phyloP scores from a whole-genome alignment of 2,329 filamentous ascomycete genomes.

The Diaporthe humulicola region DNA sequence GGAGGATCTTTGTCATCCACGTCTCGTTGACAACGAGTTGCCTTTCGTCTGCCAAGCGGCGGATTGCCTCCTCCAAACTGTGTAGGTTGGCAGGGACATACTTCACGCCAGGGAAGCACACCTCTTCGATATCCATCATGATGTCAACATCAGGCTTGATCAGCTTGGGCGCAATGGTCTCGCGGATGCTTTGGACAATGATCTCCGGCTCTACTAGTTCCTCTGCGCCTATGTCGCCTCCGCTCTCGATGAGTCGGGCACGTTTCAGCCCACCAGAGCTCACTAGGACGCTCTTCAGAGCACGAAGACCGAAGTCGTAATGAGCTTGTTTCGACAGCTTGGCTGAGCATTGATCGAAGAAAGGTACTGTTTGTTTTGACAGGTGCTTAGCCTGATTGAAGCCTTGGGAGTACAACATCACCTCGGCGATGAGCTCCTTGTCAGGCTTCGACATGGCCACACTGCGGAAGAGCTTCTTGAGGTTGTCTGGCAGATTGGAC shows the following conservation, averaged over 20 bases:
- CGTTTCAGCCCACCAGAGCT: conserved; percentile 98
- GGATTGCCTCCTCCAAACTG: conserved; percentile 84
- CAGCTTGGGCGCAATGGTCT: conserved; percentile 97
- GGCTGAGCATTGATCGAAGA: conserved; percentile 91
- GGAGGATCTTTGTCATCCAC: conserved; percentile 98
- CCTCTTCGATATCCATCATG: conserved; percentile 85
- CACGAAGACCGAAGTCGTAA: conserved; percentile 98
- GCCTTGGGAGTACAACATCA: conserved; percentile 99
- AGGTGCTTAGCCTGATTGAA: conserved; percentile 96
- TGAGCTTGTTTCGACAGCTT: conserved; percentile 95
- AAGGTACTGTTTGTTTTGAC: conserved; percentile 95
- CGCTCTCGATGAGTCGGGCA: conserved; percentile 74
- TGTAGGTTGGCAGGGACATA: conserved; percentile 92
- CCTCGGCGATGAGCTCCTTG: conserved; percentile 99
- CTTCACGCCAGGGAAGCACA: conserved; percentile 91
- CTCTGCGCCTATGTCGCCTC: conserved; percentile 72
- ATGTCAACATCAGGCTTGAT: conserved; percentile 92
- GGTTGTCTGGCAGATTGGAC: conserved; percentile 97
- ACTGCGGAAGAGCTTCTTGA: conserved; percentile 99
- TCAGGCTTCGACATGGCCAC: conserved; percentile 99
- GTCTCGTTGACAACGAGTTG: conserved; percentile 91
- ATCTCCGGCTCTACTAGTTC: conserved; percentile 93
- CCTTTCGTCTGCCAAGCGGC: conserved; percentile 84
- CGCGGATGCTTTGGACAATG: conserved; percentile 96
- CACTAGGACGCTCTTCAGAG: conserved; percentile 97